Base-by-base conservation (phyloP, 2,329 filamentous ascomycete genomes). In the Coniochaeta prunicola region DNA sequence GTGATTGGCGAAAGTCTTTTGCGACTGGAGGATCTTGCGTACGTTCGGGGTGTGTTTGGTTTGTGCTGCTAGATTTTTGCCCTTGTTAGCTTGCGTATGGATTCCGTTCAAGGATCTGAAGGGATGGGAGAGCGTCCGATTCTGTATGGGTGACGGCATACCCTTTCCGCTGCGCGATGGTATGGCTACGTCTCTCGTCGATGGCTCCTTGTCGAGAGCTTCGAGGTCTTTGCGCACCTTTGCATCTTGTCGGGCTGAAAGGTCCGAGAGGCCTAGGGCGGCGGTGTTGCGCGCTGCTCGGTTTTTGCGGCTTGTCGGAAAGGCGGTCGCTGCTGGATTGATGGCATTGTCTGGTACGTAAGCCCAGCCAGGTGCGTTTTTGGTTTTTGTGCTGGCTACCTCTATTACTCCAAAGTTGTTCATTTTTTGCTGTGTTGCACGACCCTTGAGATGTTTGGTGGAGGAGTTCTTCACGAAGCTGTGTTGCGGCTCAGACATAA, bases 1-100 rank as follows among this genome's bases (percentile, higher is more conserved):
- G 70, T 93, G 87, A 74, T 94, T 92, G 62, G 85, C 84, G 71
- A 93, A 93, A 3, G 89, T 91, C 76, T 93, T 91, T 69, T 91
- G 88, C 28, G 87, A 91, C 64, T 87, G 85, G 59, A 94, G 77
- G 62, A 94, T 91, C 73, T 87, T 88, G 65, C 90, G 84, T 28
- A 91, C 88, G 64, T 84, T 86, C 36, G 84, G 79, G 7, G 88
- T 90, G 70, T 84, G 83, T 67, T 87, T 87, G 64, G 74, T 76
- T 58, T 76, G 73, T 38, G 71, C 76, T 78, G 62, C 59, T n/a
- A n/a, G n/a, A n/a, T n/a, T 2, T 34, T 2, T 31, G 13, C 5
- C 13, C 19, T 8, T 31, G 42, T 48, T 48, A 48, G 42, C 42
- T 48, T 48, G 21, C n/a, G 21, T n/a, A 12, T 48, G 9, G 2